Evolutionary conservation across 495 filamentous ascomycete genomes (phyloP).

Genomic region (Aspergillus nidulans): DNA sequence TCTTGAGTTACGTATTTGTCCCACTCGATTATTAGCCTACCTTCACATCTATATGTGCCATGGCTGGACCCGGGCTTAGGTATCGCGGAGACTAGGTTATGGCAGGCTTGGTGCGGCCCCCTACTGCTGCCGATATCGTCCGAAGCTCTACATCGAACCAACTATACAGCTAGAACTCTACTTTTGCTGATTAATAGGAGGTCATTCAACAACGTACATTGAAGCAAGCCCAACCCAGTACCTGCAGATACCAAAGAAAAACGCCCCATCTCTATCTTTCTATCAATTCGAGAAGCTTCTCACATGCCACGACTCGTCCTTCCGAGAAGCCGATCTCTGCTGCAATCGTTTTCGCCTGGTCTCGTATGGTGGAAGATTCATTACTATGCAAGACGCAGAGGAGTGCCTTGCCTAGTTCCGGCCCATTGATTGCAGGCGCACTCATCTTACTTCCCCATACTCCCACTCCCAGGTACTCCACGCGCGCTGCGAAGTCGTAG

Average conservation of each 20-base stretch:
- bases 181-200: background rate
- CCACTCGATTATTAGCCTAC: background rate
- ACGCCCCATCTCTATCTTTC: background rate
- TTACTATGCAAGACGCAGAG: conserved; percentile 15
- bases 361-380: conserved; percentile 3
- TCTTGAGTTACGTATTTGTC: background rate
- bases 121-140: background rate
- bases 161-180: background rate
- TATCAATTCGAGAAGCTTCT: conserved; percentile 21
- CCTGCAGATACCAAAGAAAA: background rate
- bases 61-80: background rate
- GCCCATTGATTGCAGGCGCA: conserved; percentile 15
- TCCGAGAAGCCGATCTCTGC: conserved; percentile 10
- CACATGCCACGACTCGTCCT: conserved; percentile 21
- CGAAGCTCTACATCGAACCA: conserved; percentile 1
- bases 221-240: background rate
- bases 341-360: conserved; percentile 13
- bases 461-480: conserved; percentile 37
- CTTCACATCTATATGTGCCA: background rate
- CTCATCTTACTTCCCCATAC: conserved; percentile 30
- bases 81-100: background rate
- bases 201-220: background rate
- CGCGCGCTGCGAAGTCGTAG: conserved; percentile 35
- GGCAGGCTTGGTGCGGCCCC: background rate
- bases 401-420: conserved; percentile 19